Evolutionary conservation across 441 rosid genomes (phyloP).

Genomic region (Gossypium schwendimanii): DNA sequence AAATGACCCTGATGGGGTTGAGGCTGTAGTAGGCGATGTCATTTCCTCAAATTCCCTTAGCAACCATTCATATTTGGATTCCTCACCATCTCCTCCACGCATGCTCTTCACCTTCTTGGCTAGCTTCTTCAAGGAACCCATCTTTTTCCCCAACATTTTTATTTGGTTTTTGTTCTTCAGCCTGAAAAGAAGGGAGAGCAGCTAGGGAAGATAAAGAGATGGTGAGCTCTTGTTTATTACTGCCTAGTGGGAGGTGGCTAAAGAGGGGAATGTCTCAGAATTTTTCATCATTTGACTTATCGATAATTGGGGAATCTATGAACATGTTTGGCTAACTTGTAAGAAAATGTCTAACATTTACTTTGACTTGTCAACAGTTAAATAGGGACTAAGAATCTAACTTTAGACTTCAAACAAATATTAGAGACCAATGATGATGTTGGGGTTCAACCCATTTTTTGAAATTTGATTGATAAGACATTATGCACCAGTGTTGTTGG

Average conservation of each 20-base stretch:
- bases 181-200: neutral
- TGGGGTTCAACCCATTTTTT: neutral
- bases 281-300: slow-evolving; percentile 2
- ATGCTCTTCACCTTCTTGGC: slow-evolving; percentile 60
- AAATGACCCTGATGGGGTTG: slow-evolving; percentile 64
- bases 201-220: neutral
- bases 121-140: slow-evolving; percentile 65
- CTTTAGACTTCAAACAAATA: neutral
- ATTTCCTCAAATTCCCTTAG: slow-evolving; percentile 29
- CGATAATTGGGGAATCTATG: slow-evolving; percentile 13
- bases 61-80: slow-evolving; percentile 36
- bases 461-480: neutral
- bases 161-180: neutral
- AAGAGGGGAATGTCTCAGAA: slow-evolving; percentile 10
- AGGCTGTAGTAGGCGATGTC: neutral
- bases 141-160: slow-evolving; percentile 57
- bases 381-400: neutral
- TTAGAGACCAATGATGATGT: neutral
- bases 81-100: slow-evolving; percentile 19
- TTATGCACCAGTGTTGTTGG: slow-evolving; percentile 10
- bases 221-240: neutral
- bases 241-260: slow-evolving; percentile 6
- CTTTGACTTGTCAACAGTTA: slow-evolving; percentile 13
- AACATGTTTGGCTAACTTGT: neutral
- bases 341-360: neutral